Percentiles rank a stretch among this genome's conserved stretches.
Evolutionary conservation across 176 grass and related monocot genomes (phyloP).

Genomic region (Carex scoparia): DNA sequence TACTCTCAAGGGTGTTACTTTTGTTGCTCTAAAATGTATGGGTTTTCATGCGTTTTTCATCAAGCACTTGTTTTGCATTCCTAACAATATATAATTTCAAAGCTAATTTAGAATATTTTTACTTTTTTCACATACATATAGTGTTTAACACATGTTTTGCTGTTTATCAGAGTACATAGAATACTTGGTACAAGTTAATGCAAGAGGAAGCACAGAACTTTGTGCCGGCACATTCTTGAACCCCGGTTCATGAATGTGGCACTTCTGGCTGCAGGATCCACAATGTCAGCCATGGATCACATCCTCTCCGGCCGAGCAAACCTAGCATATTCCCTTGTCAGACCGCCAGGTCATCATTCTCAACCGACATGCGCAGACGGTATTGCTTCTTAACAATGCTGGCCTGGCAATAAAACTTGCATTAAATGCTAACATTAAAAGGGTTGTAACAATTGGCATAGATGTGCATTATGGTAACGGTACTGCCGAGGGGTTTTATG

Average conservation of each 20-base stretch:
- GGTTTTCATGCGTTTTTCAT: background rate
- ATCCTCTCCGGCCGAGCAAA: constrained; percentile 62
- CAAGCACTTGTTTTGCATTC: background rate
- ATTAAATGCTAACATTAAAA: constrained; percentile 47
- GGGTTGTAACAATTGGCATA: constrained; percentile 55
- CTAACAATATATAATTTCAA: background rate
- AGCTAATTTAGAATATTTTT: too few relatives aligned
- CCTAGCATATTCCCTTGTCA: constrained; percentile 64
- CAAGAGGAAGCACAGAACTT: constrained; percentile 53
- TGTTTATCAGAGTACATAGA: constrained; percentile 71
- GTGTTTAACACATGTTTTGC: background rate
- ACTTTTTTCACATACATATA: background rate
- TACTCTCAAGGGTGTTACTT: background rate
- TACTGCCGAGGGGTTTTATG: constrained; percentile 77
- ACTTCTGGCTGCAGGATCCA: constrained; percentile 64
- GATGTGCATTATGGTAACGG: constrained; percentile 94
- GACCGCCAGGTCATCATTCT: constrained; percentile 81
- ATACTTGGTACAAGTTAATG: constrained; percentile 60
- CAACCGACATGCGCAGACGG: constrained; percentile 67
- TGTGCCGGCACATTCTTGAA: constrained; percentile 73
- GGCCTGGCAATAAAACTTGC: constrained; percentile 67
- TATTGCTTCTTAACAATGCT: constrained; percentile 89
- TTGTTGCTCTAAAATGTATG: background rate
- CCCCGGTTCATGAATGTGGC: constrained; percentile 74
- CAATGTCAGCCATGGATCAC: constrained; percentile 62